Percentiles rank a stretch among this genome's conserved stretches.
These are phyloP conservation scores for Taphrina confusa DNA, from an alignment of 1,139 yeast genomes.

Conservation along the genomic window DNA sequence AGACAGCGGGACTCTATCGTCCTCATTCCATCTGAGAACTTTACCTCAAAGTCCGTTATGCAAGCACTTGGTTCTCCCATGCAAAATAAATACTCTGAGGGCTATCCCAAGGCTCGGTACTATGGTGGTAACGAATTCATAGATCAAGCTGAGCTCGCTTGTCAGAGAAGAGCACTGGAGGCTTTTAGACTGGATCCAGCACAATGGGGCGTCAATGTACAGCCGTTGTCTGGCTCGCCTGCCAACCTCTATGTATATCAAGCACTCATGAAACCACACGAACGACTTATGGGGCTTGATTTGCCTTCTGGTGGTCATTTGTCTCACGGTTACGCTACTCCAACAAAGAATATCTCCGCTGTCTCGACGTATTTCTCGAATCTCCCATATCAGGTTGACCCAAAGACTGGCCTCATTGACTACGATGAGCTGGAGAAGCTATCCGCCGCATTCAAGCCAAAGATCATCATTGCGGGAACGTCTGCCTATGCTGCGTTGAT, in stretches of 20 bases:
- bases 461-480: conserved; percentile 94
- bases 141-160: conserved; percentile 85
- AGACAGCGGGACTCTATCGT: conserved; percentile 95
- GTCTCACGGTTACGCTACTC: conserved; percentile 97
- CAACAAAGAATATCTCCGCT: conserved; percentile 89
- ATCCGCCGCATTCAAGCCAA: conserved; percentile 88
- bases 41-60: conserved; percentile 93
- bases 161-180: conserved; percentile 88
- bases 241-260: conserved; percentile 96
- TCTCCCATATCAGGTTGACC: conserved; percentile 95
- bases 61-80: conserved; percentile 97
- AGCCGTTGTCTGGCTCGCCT: conserved; percentile 91
- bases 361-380: conserved; percentile 96
- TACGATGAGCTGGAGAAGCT: conserved; percentile 91
- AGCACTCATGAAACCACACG: conserved; percentile 46
- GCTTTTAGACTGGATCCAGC: conserved; percentile 79
- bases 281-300: conserved; percentile 38
- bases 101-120: conserved; percentile 88
- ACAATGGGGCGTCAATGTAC: conserved; percentile 98
- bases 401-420: conserved; percentile 89
- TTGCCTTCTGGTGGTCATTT: conserved; percentile 92
- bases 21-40: conserved; percentile 93
- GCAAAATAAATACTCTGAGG: conserved; percentile 89
- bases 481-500: conserved; percentile 95
- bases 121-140: conserved; percentile 95